Evolutionary conservation across 2,329 filamentous ascomycete genomes (phyloP).

Genomic region (Diaporthe helianthi): DNA sequence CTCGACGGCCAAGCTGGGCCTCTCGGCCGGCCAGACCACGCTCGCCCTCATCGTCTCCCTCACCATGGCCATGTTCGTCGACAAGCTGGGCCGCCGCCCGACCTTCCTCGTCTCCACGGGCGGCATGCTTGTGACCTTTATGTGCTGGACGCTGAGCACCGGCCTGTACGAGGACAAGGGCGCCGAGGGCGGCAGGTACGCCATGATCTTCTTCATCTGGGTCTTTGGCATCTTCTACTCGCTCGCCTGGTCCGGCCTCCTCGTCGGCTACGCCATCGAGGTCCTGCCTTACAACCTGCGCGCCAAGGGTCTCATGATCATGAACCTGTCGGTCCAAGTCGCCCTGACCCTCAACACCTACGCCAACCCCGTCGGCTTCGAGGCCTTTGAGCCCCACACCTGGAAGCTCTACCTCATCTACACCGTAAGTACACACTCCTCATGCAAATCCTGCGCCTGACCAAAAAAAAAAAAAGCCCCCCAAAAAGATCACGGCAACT

Average conservation of each 20-base stretch:
- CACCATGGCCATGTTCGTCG: slow-evolving; percentile 59
- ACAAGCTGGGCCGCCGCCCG: slow-evolving; percentile 61
- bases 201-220: slow-evolving; percentile 53
- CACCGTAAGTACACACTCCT: slow-evolving; percentile 47
- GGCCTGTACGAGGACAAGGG: slow-evolving; percentile 52
- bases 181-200: slow-evolving; percentile 46
- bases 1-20: slow-evolving; percentile 52
- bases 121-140: slow-evolving; percentile 56
- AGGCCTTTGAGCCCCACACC: slow-evolving; percentile 50
- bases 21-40: slow-evolving; percentile 57
- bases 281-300: slow-evolving; percentile 58
- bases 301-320: slow-evolving; percentile 61
- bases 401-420: slow-evolving; percentile 67
- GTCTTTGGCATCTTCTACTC: slow-evolving; percentile 55
- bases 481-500: neutral
- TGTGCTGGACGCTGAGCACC: slow-evolving; percentile 57
- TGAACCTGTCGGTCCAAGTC: slow-evolving; percentile 63
- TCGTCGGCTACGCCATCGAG: slow-evolving; percentile 61
- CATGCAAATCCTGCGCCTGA: neutral
- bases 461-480: neutral
- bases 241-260: slow-evolving; percentile 63
- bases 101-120: slow-evolving; percentile 57
- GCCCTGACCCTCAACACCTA: slow-evolving; percentile 61
- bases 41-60: slow-evolving; percentile 61
- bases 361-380: slow-evolving; percentile 62